phyloP scores from a whole-genome alignment of 768 basidiomycete genomes.

The Tulasnella sp. region DNA sequence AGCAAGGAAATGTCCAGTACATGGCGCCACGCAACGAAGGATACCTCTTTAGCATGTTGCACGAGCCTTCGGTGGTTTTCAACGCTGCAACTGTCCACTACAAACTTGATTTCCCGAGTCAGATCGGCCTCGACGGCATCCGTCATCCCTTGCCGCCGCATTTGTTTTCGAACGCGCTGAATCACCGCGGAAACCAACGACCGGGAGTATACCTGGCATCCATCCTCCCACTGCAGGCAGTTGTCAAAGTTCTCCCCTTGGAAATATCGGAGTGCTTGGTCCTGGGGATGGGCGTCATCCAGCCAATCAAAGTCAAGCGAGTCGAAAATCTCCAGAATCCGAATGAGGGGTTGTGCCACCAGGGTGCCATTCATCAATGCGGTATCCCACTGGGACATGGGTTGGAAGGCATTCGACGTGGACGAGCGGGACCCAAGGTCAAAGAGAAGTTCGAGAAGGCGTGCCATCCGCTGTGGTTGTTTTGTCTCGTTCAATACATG shows the following conservation, averaged over 20 bases:
- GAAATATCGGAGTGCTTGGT: slow-evolving; percentile 45
- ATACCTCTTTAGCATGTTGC: slow-evolving; percentile 49
- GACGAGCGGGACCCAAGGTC: slow-evolving; percentile 38
- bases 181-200: slow-evolving; percentile 51
- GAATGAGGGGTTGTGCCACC: slow-evolving; percentile 68
- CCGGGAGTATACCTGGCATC: slow-evolving; percentile 76
- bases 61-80: slow-evolving; percentile 85
- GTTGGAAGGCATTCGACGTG: neutral
- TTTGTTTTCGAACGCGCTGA: neutral
- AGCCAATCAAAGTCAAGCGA: slow-evolving; percentile 82
- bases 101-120: slow-evolving; percentile 61
- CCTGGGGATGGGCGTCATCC: slow-evolving; percentile 51
- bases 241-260: slow-evolving; percentile 52
- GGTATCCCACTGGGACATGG: neutral
- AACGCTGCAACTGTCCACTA: slow-evolving; percentile 70
- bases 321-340: slow-evolving; percentile 79
- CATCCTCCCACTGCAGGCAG: slow-evolving; percentile 57
- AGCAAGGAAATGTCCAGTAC: slow-evolving; percentile 74
- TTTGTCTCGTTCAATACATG: slow-evolving; percentile 73
- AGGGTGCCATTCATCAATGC: slow-evolving; percentile 7
- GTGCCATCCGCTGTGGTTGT: slow-evolving; percentile 56
- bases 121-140: slow-evolving; percentile 44
- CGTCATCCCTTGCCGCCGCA: slow-evolving; percentile 18
- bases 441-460: slow-evolving; percentile 72
- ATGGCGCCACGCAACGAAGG: slow-evolving; percentile 75